These are phyloP conservation scores for Prinsepia uniflora DNA, from an alignment of 306 rosid genomes.

Conservation along the genomic window DNA sequence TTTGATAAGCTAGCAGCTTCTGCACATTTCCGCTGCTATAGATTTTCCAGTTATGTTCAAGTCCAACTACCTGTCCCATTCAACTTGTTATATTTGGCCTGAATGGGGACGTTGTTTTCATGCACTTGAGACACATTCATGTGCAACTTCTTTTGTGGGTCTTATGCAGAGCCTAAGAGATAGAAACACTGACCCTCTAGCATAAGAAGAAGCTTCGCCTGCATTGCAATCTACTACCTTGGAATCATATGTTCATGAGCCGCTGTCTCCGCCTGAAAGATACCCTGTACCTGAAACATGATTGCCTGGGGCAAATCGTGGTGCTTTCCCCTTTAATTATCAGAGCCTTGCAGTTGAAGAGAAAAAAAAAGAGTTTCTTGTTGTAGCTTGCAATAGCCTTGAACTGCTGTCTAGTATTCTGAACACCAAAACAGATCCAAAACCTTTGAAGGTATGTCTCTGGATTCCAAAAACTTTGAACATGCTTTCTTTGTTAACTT, in stretches of 20 bases:
- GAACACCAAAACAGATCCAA: slow-evolving; percentile 58
- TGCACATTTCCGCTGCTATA: not conserved
- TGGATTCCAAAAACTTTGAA: not conserved
- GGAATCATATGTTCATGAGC: slow-evolving; percentile 41
- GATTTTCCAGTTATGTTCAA: not conserved
- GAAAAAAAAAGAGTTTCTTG: slow-evolving; percentile 62
- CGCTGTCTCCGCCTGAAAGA: slow-evolving; percentile 49
- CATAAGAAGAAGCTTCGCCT: slow-evolving; percentile 38
- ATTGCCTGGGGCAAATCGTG: slow-evolving; percentile 27
- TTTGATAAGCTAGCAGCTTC: not conserved
- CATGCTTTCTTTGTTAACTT: too few species aligned
- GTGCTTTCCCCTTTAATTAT: slow-evolving; percentile 34
- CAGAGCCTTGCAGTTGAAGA: slow-evolving; percentile 48
- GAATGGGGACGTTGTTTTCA: not conserved
- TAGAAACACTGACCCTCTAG: slow-evolving; percentile 33
- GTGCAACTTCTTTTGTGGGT: slow-evolving; percentile 6
- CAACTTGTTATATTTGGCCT: not conserved
- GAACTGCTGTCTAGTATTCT: slow-evolving; percentile 70
- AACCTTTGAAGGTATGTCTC: slow-evolving; percentile 58
- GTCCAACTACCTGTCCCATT: not conserved
- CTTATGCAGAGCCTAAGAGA: slow-evolving; percentile 61
- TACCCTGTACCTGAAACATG: slow-evolving; percentile 55
- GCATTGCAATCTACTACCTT: slow-evolving; percentile 37
- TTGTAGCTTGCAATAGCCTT: slow-evolving; percentile 68
- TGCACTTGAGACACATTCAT: not conserved